Base-by-base conservation (phyloP, 768 basidiomycete genomes). In the Tylopilus vinaceipallidus region DNA sequence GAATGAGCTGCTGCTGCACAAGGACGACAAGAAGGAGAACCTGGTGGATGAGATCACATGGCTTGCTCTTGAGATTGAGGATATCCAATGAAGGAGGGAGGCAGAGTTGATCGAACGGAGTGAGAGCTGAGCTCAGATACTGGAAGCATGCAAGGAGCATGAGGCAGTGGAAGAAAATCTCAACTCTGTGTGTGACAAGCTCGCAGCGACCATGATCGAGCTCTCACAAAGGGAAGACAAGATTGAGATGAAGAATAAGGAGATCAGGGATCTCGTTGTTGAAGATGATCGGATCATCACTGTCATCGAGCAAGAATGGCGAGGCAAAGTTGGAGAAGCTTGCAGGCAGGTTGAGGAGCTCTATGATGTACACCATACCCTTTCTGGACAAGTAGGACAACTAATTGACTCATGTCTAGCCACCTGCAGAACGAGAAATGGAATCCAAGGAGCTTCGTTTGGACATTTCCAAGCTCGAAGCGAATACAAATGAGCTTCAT, bases 191-290 rank as follows among this genome's bases (percentile, higher is more conserved):
- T 74, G 83, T 40, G 91, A 93, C 70, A 84, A 82, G 65, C 74
- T 91, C 9, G 90, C 91, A 1, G 90, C 88, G 1, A 79, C 82
- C 2, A 77, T 83, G 64, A 91, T 93, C 54, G 90, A 91, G 67
- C 70, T 92, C 23, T 86, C 91, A 66, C 84, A 90, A 66, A 88
- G 82, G 67, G 89, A 95, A 59, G 88, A 94, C 53, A 94, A 95
- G 26, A 67, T 93, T 17, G 91, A 93, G 45, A 72, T 84, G 65
- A 87, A 88, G 72, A 79, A 79, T 48, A 73, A 77, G 50, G 90
- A 92, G 64, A 81, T 94, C 38, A 84, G 88, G 3, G 88, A 94
- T 41, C 66, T 95, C 38, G 76, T 92, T 5, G 71, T 71, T 6
- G 87, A 92, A 61, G 87, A 91, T 61, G 76, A 83, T 45, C 75